Evolutionary conservation across 2,329 filamentous ascomycete species (phyloP).

Genomic region (Gliomastix tumulicola): DNA sequence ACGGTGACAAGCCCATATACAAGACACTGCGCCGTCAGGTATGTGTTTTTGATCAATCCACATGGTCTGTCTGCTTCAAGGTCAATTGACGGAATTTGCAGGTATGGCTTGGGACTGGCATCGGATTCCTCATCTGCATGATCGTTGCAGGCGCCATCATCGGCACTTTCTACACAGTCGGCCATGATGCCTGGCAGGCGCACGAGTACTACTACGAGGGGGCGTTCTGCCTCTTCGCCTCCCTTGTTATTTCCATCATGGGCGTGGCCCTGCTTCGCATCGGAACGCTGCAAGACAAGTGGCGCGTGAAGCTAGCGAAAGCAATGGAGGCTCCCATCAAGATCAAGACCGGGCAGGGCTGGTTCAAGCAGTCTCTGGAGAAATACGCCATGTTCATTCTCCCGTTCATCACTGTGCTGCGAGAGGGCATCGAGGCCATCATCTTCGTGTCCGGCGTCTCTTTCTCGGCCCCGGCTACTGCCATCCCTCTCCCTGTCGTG

Average conservation of each 20-base stretch:
- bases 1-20: slow-evolving; percentile 49
- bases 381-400: slow-evolving; percentile 83
- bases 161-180: slow-evolving; percentile 57
- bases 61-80: slow-evolving; percentile 29
- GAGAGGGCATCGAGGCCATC: slow-evolving; percentile 75
- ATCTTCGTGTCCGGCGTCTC: slow-evolving; percentile 82
- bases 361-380: slow-evolving; percentile 58
- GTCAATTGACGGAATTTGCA: too few relatives aligned
- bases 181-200: slow-evolving; percentile 51
- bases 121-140: slow-evolving; percentile 56
- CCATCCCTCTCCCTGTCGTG: slow-evolving; percentile 72
- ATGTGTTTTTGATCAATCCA: background rate
- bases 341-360: slow-evolving; percentile 14
- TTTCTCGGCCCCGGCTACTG: slow-evolving; percentile 64
- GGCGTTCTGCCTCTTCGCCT: slow-evolving; percentile 59
- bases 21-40: slow-evolving; percentile 58
- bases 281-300: slow-evolving; percentile 70
- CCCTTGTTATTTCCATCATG: slow-evolving; percentile 65
- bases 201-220: slow-evolving; percentile 70
- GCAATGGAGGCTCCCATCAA: slow-evolving; percentile 14
- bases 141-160: slow-evolving; percentile 59
- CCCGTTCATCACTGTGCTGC: slow-evolving; percentile 55
- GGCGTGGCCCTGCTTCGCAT: slow-evolving; percentile 69
- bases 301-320: slow-evolving; percentile 64
- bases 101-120: slow-evolving; percentile 56